Evolutionary conservation across 2,329 filamentous ascomycete genomes (phyloP).

Genomic region (Xylariaceae sp.): DNA sequence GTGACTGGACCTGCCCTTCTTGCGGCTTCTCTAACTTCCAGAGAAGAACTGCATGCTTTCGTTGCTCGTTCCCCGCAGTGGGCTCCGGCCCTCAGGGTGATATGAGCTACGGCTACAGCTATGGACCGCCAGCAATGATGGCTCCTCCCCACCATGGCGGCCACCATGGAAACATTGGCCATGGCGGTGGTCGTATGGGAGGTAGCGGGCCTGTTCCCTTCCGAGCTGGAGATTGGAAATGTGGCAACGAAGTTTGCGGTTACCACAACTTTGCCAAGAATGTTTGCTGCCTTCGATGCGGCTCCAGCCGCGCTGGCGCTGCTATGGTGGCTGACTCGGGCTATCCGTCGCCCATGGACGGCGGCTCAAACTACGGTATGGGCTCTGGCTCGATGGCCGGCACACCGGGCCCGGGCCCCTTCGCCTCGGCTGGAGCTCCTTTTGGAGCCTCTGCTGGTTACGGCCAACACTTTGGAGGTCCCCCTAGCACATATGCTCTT

Average conservation of each 20-base stretch:
- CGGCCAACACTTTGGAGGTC: slow-evolving; percentile 79
- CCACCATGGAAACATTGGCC: slow-evolving; percentile 45
- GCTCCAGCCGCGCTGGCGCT: slow-evolving; percentile 87
- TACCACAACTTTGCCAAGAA: slow-evolving; percentile 99
- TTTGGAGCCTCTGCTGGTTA: slow-evolving; percentile 63
- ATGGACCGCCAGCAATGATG: slow-evolving; percentile 74
- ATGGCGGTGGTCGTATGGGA: slow-evolving; percentile 65
- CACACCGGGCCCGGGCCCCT: slow-evolving; percentile 71
- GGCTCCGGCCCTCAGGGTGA: slow-evolving; percentile 64
- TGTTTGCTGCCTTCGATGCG: slow-evolving; percentile 92
- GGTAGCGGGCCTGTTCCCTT: slow-evolving; percentile 88
- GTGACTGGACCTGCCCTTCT: slow-evolving; percentile 98
- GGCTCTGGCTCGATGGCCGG: slow-evolving; percentile 81
- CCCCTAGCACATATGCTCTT: slow-evolving; percentile 82
- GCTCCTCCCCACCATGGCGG: slow-evolving; percentile 70
- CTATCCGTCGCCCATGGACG: slow-evolving; percentile 86
- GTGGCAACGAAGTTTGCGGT: slow-evolving; percentile 90
- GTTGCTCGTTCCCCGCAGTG: slow-evolving; percentile 97
- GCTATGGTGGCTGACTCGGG: slow-evolving; percentile 92
- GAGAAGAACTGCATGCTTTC: slow-evolving; percentile 95
- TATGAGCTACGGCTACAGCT: slow-evolving; percentile 49
- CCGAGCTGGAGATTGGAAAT: slow-evolving; percentile 98
- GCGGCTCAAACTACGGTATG: slow-evolving; percentile 77
- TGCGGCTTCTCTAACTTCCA: slow-evolving; percentile 99
- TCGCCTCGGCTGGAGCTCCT: slow-evolving; percentile 61